Evolutionary conservation across 78 protist species (phyloP), one percentile per base, ranked within the genome.

Genomic region (Dictyostelium citrinum): DNA sequence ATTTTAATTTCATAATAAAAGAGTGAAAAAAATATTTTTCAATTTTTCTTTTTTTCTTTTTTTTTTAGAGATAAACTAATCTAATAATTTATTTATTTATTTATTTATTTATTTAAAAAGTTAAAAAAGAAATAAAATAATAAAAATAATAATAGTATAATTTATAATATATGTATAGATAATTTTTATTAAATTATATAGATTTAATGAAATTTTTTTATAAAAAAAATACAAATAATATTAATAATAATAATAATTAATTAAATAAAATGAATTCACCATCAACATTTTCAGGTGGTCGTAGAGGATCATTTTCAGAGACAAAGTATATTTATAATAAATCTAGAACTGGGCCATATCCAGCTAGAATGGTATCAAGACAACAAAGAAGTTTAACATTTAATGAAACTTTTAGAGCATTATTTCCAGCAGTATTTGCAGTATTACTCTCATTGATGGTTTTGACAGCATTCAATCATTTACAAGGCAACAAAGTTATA

Each of bases 391-490:
- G 58, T 29, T 29, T 86, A 20, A 77, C 92, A 77, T 86, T 86
- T 27, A 86, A 86, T 86, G 92, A 86, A 46, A 77, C 82, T 12
- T 86, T 86, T 61, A 55, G 92, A 41, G 75, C 92, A 58, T 77
- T 86, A 51, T 86, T 86, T 46, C 92, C 92, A 45, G 92, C 92
- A 7, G 41, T 77, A 20, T 77, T 86, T 58, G 92, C 92, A 22
- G 92, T 86, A 1, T 58, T 86, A 41, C 31, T 86, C 8, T 86
- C 92, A 11, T 64, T 86, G 11, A 77, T 86, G 37, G 82, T 64
- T 7, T 77, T 86, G 22, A 41, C 84, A 9, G 92, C 84, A 33
- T 77, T 86, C 46, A 86, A 86, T 86, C 77, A 75, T 45, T 20
- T 86, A 55, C 84, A 61, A 9, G 27, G 24, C 17, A 49, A 35